phyloP scores from a whole-genome alignment of 2,329 filamentous ascomycete species.

The Eutypella sp. region DNA sequence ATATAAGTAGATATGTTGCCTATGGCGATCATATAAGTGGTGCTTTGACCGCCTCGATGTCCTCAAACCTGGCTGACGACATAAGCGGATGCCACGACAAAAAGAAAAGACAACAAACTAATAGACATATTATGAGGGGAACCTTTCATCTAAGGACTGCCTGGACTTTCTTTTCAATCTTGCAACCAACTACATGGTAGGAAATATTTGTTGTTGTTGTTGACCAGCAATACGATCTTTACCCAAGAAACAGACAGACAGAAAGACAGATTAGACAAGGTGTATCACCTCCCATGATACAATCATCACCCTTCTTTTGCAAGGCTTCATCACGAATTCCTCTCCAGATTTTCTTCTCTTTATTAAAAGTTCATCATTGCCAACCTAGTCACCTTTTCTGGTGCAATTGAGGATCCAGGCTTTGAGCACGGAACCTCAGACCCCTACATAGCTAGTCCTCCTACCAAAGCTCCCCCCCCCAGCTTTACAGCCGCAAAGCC shows the following conservation, averaged over 20 bases:
- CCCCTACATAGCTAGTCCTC: too few relatives aligned
- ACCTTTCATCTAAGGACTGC: background rate
- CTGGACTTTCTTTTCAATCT: too few relatives aligned
- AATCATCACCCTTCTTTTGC: too few relatives aligned
- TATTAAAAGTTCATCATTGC: background rate
- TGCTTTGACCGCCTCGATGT: background rate
- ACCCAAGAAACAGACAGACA: too few relatives aligned
- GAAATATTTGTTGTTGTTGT: too few relatives aligned
- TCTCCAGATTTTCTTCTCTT: background rate
- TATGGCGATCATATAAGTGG: background rate
- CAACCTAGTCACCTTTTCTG: background rate
- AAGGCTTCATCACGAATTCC: background rate
- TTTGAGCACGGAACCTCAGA: background rate
- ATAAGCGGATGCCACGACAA: background rate
- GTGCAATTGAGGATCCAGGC: background rate
- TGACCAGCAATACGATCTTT: too few relatives aligned
- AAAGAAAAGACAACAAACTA: too few relatives aligned
- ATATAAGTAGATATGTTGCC: background rate
- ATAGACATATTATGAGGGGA: background rate
- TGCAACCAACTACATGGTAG: too few relatives aligned
- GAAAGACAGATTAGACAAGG: too few relatives aligned
- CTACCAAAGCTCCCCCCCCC: too few relatives aligned
- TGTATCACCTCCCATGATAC: too few relatives aligned
- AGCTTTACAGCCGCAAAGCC: too few relatives aligned
- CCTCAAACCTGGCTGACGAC: background rate